Conservation (phyloP, 768 basidiomycete genomes). For the Lactarius hengduanensis region DNA sequence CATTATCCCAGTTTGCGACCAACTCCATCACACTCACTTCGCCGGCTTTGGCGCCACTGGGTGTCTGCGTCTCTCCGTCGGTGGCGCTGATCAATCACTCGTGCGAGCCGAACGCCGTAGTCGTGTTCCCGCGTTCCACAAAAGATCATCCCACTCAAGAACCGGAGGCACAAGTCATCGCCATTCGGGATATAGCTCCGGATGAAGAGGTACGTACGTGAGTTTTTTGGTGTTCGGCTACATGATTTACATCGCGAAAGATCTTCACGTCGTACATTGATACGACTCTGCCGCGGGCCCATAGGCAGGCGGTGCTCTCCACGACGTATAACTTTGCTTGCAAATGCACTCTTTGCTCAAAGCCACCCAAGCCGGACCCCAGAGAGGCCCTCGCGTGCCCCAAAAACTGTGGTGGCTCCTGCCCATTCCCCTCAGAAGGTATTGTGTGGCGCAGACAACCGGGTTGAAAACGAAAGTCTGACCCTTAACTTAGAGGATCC, state of each 20-base stretch:
- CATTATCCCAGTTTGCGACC: conserved; percentile 67
- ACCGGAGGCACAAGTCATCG: conserved; percentile 70
- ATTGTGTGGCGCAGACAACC: conserved; percentile 2
- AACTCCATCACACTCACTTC: conserved; percentile 89
- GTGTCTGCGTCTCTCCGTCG: conserved; percentile 77
- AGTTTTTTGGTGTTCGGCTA: background rate
- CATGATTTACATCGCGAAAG: conserved; percentile 39
- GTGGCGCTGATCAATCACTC: conserved; percentile 87
- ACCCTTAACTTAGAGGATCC: conserved; percentile 42
- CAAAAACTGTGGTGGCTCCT: conserved; percentile 62
- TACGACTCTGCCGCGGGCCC: conserved; percentile 60
- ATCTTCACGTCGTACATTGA: conserved; percentile 85
- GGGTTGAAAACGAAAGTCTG: background rate
- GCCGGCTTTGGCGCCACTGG: conserved; percentile 74
- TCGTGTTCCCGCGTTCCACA: conserved; percentile 77
- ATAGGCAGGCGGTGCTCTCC: conserved; percentile 55
- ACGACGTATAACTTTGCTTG: conserved; percentile 83
- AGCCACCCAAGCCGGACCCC: conserved; percentile 48
- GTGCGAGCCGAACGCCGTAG: conserved; percentile 82
- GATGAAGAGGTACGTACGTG: conserved; percentile 65
- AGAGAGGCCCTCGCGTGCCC: conserved; percentile 71
- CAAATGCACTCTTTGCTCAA: conserved; percentile 56
- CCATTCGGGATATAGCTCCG: conserved; percentile 57
- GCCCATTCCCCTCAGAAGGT: conserved; percentile 64
- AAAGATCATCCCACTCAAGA: conserved; percentile 41